Base-by-base conservation (phyloP, 768 basidiomycete species). In the Boletales sp. region DNA sequence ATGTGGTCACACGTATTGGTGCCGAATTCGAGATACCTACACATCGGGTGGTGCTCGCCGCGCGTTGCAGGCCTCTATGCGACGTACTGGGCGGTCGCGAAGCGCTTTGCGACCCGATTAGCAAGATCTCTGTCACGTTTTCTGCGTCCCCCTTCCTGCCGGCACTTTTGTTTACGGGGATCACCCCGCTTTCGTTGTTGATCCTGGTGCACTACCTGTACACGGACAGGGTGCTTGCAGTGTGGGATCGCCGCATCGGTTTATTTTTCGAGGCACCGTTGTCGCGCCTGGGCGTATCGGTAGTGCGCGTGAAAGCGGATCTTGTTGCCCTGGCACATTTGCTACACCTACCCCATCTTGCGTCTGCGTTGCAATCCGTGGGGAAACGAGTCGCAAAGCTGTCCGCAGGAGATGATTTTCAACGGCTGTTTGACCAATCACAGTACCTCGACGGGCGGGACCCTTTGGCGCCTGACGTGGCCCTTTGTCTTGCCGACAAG, bases 121-220 rank as follows among this genome's bases (percentile, higher is more conserved):
- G 68, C 9, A 57, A 61, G 36, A 51, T 77, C 38, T 60, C 66
- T 12, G 50, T 79, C 12, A 63, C 56, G 2, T 45, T 64, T 21
- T 21, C 21, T 29, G 19, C 14, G 7, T 34, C 32, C 48, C 53
- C 48, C 21, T 40, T 29, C 44, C 27, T 15, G 35, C 40, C 43
- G 1, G 35, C 29, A 8, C 50, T 68, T 13, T 62, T 63, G 15
- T 58, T 95, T 39, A 61, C 71, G 0, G 81, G 81, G 2, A 81
- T 80, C 52, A 79, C 83, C 40, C 75, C 86, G 0, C 69, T 94
- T 8, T 72, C 90, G 0, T 67, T 86, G 14, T 77, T 97, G 14
- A 75, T 95, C 18, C 71, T 97, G 17, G 65, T 97, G 17, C 77
- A 83, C 19, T 97, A 93, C 60, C 67, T 97, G n/a, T 97, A 97